Evolutionary conservation across 1,284 basidiomycete species (phyloP).

Genomic region (Xanthoconium separans): DNA sequence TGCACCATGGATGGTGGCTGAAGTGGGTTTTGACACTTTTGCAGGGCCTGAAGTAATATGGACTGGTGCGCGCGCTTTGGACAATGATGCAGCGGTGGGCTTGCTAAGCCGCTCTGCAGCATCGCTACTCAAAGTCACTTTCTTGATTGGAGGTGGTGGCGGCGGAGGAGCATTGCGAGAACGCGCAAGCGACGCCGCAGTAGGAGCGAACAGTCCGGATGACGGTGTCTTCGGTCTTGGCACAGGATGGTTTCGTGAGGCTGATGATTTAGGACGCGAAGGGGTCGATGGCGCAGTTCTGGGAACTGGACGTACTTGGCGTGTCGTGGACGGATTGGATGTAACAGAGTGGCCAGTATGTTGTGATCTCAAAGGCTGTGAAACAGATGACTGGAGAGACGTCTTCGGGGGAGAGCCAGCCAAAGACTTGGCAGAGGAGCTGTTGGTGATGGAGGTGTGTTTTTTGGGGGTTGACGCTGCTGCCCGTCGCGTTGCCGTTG

Average conservation of each 20-base stretch:
- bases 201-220: slow-evolving; percentile 69
- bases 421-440: slow-evolving; percentile 29
- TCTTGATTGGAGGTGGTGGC: slow-evolving; percentile 49
- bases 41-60: slow-evolving; percentile 25
- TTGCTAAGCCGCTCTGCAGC: slow-evolving; percentile 66
- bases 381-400: slow-evolving; percentile 29
- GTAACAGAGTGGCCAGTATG: slow-evolving; percentile 50
- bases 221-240: slow-evolving; percentile 55
- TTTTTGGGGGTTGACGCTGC: slow-evolving; percentile 27
- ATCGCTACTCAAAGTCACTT: slow-evolving; percentile 46
- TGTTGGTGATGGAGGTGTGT: slow-evolving; percentile 21
- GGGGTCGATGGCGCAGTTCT: slow-evolving; percentile 39
- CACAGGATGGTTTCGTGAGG: slow-evolving; percentile 23
- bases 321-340: slow-evolving; percentile 42
- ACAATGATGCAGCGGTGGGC: slow-evolving; percentile 72
- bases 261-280: slow-evolving; percentile 47
- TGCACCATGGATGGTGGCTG: slow-evolving; percentile 14
- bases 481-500: slow-evolving; percentile 15
- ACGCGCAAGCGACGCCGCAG: slow-evolving; percentile 71
- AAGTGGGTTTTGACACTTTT: slow-evolving; percentile 23
- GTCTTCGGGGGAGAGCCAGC: slow-evolving; percentile 30
- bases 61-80: slow-evolving; percentile 41
- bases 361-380: slow-evolving; percentile 50
- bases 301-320: slow-evolving; percentile 28
- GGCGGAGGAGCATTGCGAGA: slow-evolving; percentile 52